phyloP scores from a whole-genome alignment of 345 rosid genomes.

The Ceriops zippeliana region DNA sequence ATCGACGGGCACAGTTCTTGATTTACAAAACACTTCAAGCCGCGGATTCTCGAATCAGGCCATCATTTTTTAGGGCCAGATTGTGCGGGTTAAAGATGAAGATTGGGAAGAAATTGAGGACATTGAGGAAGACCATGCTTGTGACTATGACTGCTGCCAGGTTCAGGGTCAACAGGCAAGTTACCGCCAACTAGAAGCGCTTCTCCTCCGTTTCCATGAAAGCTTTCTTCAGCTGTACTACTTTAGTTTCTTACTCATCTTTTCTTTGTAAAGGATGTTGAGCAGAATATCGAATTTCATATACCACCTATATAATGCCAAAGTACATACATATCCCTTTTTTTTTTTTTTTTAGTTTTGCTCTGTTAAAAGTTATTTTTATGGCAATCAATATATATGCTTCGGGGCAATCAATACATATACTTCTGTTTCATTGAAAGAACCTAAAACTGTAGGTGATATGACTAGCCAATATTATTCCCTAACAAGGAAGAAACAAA shows the following conservation, averaged over 20 bases:
- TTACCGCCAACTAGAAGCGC: constrained; percentile 35
- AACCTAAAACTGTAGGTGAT: too few species aligned
- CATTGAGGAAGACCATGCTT: constrained; percentile 48
- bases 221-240: background rate
- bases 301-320: too few species aligned
- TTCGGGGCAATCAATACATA: too few species aligned
- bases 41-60: constrained; percentile 46
- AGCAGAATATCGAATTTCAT: background rate
- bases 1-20: constrained; percentile 75
- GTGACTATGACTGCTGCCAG: constrained; percentile 28
- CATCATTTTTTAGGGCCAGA: constrained; percentile 45
- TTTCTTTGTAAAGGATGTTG: background rate
- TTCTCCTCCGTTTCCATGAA: constrained; percentile 23
- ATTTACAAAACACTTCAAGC: constrained; percentile 59
- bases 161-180: constrained; percentile 22
- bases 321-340: too few species aligned
- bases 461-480: too few species aligned
- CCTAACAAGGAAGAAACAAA: too few species aligned
- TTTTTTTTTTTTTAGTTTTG: too few species aligned
- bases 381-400: too few species aligned
- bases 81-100: constrained; percentile 48
- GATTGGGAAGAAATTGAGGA: constrained; percentile 62
- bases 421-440: too few species aligned
- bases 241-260: background rate
- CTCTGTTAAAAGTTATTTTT: too few species aligned